Conservation (phyloP, 768 basidiomycete species). For the Omphalotus guepiniiformis region DNA sequence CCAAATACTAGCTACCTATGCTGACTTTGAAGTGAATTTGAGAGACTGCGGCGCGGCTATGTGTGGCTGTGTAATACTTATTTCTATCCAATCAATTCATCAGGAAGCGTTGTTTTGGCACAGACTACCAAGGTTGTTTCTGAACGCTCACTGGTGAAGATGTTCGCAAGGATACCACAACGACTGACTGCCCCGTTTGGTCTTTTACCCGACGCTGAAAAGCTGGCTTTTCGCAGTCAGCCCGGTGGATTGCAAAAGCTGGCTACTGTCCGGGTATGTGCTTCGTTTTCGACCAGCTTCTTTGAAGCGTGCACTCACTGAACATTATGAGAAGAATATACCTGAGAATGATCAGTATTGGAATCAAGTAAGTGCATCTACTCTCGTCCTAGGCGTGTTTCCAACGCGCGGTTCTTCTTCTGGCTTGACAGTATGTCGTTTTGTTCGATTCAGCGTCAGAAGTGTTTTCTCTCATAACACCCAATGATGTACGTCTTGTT, state of each 20-base stretch:
- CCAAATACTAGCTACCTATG: no score
- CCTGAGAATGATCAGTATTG: slow-evolving; percentile 76
- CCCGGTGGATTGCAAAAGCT: slow-evolving; percentile 77
- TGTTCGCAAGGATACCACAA: slow-evolving; percentile 73
- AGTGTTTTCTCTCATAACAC: slow-evolving; percentile 84
- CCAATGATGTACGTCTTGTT: slow-evolving; percentile 65
- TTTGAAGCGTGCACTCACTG: slow-evolving; percentile 4
- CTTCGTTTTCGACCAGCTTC: slow-evolving; percentile 1
- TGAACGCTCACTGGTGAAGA: slow-evolving; percentile 13
- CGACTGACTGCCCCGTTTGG: slow-evolving; percentile 72
- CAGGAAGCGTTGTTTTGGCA: not conserved
- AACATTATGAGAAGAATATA: slow-evolving; percentile 53
- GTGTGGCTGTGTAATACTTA: no score
- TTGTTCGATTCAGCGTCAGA: slow-evolving; percentile 90
- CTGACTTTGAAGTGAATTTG: no score
- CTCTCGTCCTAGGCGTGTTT: not conserved
- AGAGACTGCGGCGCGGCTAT: no score
- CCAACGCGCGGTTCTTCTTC: no score
- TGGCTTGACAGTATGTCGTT: slow-evolving; percentile 58
- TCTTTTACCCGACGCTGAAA: slow-evolving; percentile 81
- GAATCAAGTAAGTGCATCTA: slow-evolving; percentile 64
- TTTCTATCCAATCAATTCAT: no score
- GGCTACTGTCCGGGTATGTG: slow-evolving; percentile 64
- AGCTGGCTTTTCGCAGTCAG: slow-evolving; percentile 83
- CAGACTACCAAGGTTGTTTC: not conserved